Base-by-base conservation (phyloP, 2,329 filamentous ascomycete species). In the Aspergillus pseudoviridinutans region DNA sequence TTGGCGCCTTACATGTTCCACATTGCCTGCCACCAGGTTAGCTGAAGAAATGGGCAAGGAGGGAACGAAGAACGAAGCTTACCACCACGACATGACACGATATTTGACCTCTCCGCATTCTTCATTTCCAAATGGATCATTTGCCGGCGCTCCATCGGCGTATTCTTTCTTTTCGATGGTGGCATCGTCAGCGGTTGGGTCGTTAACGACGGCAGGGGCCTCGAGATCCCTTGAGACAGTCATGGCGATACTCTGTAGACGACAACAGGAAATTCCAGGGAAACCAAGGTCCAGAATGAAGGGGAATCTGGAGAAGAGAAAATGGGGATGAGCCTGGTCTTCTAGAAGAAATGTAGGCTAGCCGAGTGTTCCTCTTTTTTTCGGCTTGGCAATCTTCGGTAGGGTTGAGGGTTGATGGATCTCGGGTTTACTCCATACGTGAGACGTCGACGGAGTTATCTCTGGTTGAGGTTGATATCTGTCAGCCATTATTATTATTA, bases 61-160 rank as follows among this genome's bases (percentile, higher is more conserved):
- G 20, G 22, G 29, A 6, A 22, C 8, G 25, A 35, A 17, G 62
- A 6, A 22, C 8, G 25, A 35, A 17, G 62, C 67, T 56, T 61
- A 69, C 68, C 68, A 71, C 68, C 80, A 83, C 49, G 72, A 71
- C 74, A 81, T 77, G 1, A 78, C 80, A 58, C 77, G 77, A 64
- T 81, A 82, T 59, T 82, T 76, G 51, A 82, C 74, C 55, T 78
- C 76, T 8, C 69, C 68, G 3, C 59, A 62, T 28, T 69, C 68
- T 59, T 76, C 74, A 64, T 74, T 67, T 2, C 74, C 74, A 60
- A 76, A 76, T 0, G 72, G 72, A 56, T 76, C 74, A 20, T 63
- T 56, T 7, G 49, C 46, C 4, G 59, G 59, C 1, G 55, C 7
- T 3, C 25, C 54, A 17, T 54, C 51, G 2, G 29, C 27, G 9